phyloP scores from a whole-genome alignment of 345 rosid species.

The Leavenworthia alabamica region DNA sequence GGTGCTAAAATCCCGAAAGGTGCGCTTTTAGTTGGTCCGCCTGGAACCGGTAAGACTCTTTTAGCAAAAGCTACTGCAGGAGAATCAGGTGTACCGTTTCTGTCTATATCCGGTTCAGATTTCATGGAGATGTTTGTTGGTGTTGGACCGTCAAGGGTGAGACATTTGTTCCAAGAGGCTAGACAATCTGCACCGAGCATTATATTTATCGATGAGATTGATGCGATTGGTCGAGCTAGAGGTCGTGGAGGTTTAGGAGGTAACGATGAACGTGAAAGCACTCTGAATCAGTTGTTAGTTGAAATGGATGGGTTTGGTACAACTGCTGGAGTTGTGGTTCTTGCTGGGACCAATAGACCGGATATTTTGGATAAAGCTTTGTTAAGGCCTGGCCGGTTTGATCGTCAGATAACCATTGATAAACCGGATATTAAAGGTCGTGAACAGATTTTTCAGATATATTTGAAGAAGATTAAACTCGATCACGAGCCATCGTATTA shows the following conservation, averaged over 20 bases:
- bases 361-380: slow-evolving; percentile 92
- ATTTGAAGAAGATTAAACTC: slow-evolving; percentile 75
- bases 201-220: slow-evolving; percentile 89
- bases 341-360: slow-evolving; percentile 97
- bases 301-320: slow-evolving; percentile 99
- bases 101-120: slow-evolving; percentile 94
- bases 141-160: slow-evolving; percentile 96
- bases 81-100: slow-evolving; percentile 87
- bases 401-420: slow-evolving; percentile 81
- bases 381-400: slow-evolving; percentile 85
- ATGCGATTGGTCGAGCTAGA: slow-evolving; percentile 94
- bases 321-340: slow-evolving; percentile 87
- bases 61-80: slow-evolving; percentile 98
- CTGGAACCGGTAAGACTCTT: slow-evolving; percentile 97
- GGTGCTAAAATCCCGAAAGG: slow-evolving; percentile 98
- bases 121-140: slow-evolving; percentile 99
- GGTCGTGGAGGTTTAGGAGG: slow-evolving; percentile 91
- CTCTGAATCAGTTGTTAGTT: slow-evolving; percentile 80
- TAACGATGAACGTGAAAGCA: slow-evolving; percentile 95
- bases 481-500: slow-evolving; percentile 68
- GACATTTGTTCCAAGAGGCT: slow-evolving; percentile 93
- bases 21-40: slow-evolving; percentile 90
- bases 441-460: slow-evolving; percentile 76
- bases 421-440: slow-evolving; percentile 94
- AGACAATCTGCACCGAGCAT: slow-evolving; percentile 89